A percentile compares a stretch with the other conserved stretches of the same genome.
Conservation (phyloP, 371 early-diverging fungal species). For the Actinomortierella wolfii region DNA sequence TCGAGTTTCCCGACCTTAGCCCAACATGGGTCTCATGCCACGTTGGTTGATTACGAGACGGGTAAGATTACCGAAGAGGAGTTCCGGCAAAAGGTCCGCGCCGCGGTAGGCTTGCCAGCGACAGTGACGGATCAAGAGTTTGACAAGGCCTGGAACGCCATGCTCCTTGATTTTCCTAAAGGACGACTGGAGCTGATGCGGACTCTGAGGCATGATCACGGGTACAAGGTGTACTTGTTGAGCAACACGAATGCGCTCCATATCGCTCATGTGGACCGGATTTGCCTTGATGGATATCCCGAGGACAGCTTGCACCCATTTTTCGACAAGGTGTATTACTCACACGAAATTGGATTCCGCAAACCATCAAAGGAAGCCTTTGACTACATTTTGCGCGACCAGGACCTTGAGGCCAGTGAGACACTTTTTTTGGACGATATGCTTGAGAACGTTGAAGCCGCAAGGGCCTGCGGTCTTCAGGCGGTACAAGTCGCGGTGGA, state of each 20-base stretch:
- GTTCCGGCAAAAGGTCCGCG: conserved; percentile 20
- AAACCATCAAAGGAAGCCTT: conserved; percentile 41
- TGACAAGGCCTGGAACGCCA: conserved; percentile 41
- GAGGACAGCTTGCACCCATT: conserved; percentile 21
- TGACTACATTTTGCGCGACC: conserved; percentile 29
- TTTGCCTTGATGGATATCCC: conserved; percentile 23
- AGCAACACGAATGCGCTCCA: conserved; percentile 44
- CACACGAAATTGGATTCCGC: conserved; percentile 30
- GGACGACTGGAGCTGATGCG: conserved; percentile 39
- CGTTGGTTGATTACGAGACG: conserved; percentile 26
- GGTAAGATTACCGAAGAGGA: conserved; percentile 33
- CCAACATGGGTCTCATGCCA: conserved; percentile 10
- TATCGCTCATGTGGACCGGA: conserved; percentile 26
- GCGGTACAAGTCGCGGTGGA: conserved; percentile 42
- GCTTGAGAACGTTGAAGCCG: conserved; percentile 38
- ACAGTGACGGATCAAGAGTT: conserved; percentile 30
- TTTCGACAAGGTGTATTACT: conserved; percentile 38
- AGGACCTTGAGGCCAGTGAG: conserved; percentile 17
- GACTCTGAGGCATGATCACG: conserved; percentile 25
- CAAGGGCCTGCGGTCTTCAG: conserved; percentile 33
- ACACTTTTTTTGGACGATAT: conserved; percentile 37
- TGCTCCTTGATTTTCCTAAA: conserved; percentile 34
- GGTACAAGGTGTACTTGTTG: conserved; percentile 34
- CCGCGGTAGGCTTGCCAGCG: conserved; percentile 26
- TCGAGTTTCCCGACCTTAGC: conserved; percentile 21